Evolutionary conservation across 768 basidiomycete genomes (phyloP).

Genomic region (Crucibulum laeve): DNA sequence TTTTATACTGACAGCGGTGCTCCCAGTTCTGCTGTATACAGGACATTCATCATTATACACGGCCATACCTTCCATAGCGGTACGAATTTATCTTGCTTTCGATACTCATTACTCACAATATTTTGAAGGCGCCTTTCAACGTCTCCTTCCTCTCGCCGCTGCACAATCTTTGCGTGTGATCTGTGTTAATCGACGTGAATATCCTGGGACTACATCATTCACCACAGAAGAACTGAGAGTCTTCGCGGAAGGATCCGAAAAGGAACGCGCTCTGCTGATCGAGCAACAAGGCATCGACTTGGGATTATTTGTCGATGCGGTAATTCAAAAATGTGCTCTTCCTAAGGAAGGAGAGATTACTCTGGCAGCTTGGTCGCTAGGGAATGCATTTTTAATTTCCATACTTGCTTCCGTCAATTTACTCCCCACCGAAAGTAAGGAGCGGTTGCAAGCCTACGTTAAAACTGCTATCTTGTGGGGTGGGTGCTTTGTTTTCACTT

Average conservation of each 20-base stretch:
- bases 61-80: conserved; percentile 24
- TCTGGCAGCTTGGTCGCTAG: conserved; percentile 26
- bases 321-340: conserved; percentile 15
- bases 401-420: conserved; percentile 14
- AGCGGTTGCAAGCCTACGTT: conserved; percentile 15
- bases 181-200: conserved; percentile 27
- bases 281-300: conserved; percentile 22
- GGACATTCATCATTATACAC: conserved; percentile 23
- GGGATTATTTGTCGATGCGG: conserved; percentile 18
- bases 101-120: neutral
- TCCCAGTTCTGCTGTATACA: conserved; percentile 11
- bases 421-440: conserved; percentile 10
- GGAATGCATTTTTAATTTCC: conserved; percentile 16
- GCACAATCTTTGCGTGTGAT: conserved; percentile 19
- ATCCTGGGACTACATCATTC: conserved; percentile 25
- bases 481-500: conserved; percentile 4
- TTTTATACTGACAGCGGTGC: conserved; percentile 24
- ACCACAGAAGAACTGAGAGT: conserved; percentile 17
- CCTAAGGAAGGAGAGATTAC: conserved; percentile 15
- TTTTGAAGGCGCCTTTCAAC: conserved; percentile 18
- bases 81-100: conserved; percentile 4
- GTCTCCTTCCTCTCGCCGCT: conserved; percentile 12
- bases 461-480: conserved; percentile 16
- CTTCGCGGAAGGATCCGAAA: conserved; percentile 10
- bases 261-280: conserved; percentile 14